phyloP scores from a whole-genome alignment of 345 rosid genomes.

The Draba incana region DNA sequence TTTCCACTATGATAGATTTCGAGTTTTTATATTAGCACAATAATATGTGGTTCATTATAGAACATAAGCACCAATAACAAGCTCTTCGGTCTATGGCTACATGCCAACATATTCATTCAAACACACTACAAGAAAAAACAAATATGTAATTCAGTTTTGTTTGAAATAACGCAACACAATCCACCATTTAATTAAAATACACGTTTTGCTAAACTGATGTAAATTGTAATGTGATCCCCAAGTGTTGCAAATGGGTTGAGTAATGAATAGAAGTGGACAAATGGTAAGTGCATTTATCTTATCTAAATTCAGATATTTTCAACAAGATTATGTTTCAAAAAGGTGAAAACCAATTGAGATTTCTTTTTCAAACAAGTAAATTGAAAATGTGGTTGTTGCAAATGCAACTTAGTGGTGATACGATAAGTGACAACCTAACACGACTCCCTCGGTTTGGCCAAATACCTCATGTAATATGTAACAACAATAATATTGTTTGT shows the following conservation, averaged over 20 bases:
- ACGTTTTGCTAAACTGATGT: conserved; percentile 10
- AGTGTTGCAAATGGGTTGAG: conserved; percentile 27
- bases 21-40: too few species aligned
- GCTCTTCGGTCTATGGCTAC: background rate
- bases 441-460: conserved; percentile 25
- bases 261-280: conserved; percentile 12
- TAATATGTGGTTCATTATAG: background rate
- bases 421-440: conserved; percentile 30
- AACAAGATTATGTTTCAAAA: background rate
- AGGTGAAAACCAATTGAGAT: conserved; percentile 18
- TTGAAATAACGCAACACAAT: conserved; percentile 27
- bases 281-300: conserved; percentile 1
- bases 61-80: conserved; percentile 1
- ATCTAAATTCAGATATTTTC: background rate
- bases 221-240: conserved; percentile 13
- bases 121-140: background rate
- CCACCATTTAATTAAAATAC: background rate
- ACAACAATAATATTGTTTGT: too few species aligned
- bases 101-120: background rate
- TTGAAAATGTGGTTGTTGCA: conserved; percentile 34
- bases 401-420: conserved; percentile 34
- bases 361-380: background rate
- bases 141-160: background rate
- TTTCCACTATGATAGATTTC: too few species aligned
- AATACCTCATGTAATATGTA: background rate